A percentile compares a stretch with the other conserved stretches of the same genome.
These are phyloP conservation scores for Penicillium sp. DNA, from an alignment of 2,329 filamentous ascomycete species.

Conservation along the genomic window DNA sequence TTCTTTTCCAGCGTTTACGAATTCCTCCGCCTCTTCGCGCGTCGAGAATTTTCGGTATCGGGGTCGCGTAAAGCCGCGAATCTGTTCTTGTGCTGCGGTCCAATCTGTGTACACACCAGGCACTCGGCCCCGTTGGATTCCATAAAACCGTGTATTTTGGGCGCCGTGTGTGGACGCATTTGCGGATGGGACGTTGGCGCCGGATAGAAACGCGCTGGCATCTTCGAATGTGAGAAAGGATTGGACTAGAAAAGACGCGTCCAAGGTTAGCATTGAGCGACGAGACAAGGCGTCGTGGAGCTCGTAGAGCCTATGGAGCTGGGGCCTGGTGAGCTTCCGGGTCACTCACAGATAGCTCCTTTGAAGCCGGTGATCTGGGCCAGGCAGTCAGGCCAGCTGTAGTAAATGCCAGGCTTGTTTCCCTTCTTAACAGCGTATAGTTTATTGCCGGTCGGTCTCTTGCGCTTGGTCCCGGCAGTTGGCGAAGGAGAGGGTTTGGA, in stretches of 20 bases:
- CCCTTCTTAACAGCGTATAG: conserved; percentile 67
- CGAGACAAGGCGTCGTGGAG: neutral
- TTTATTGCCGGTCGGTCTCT: conserved; percentile 54
- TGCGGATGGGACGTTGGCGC: conserved; percentile 51
- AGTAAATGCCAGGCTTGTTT: conserved; percentile 63
- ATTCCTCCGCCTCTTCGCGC: conserved; percentile 73
- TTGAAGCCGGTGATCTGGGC: conserved; percentile 64
- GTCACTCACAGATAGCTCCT: conserved; percentile 67
- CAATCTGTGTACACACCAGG: conserved; percentile 68
- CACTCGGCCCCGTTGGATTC: conserved; percentile 58
- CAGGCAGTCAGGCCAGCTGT: conserved; percentile 64
- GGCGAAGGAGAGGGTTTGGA: conserved; percentile 31
- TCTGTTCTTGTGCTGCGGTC: conserved; percentile 71
- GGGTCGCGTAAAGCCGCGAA: conserved; percentile 70
- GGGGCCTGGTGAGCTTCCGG: neutral
- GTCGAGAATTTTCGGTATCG: conserved; percentile 70
- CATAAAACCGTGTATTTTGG: conserved; percentile 59
- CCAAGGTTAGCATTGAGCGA: neutral
- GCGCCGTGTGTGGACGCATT: conserved; percentile 38
- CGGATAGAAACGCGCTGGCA: conserved; percentile 75
- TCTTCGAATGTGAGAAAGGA: conserved; percentile 73
- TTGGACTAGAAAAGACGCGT: conserved; percentile 62
- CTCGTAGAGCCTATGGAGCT: neutral
- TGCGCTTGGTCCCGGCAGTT: conserved; percentile 57
- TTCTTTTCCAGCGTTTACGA: conserved; percentile 56